phyloP scores from a whole-genome alignment of 805 yeast species.

The Nakazawaea peltata region DNA sequence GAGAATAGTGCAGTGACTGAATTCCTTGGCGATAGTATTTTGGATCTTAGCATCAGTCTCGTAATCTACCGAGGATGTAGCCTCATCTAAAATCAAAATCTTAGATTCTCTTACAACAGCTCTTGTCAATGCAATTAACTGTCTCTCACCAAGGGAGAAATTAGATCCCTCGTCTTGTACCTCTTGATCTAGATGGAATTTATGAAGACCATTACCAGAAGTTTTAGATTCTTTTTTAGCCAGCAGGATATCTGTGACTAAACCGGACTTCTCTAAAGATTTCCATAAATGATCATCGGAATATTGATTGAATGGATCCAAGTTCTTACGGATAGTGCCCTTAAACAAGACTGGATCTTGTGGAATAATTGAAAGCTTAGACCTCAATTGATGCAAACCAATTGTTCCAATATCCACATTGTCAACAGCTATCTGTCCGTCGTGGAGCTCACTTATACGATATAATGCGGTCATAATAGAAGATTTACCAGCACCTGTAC shows the following conservation, averaged over 20 bases:
- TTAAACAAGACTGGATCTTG: conserved; percentile 64
- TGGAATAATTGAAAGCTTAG: conserved; percentile 58
- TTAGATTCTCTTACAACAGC: conserved; percentile 59
- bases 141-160: conserved; percentile 67
- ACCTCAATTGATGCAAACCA: conserved; percentile 47
- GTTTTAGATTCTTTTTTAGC: conserved; percentile 24
- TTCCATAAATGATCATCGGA: conserved; percentile 50
- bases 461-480: conserved; percentile 60
- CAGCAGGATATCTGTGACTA: conserved; percentile 34
- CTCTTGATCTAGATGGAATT: conserved; percentile 50
- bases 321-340: conserved; percentile 48
- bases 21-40: conserved; percentile 47
- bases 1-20: conserved; percentile 53
- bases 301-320: conserved; percentile 53
- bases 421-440: conserved; percentile 46
- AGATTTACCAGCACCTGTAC: conserved; percentile 84
- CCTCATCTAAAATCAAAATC: conserved; percentile 64
- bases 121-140: conserved; percentile 59
- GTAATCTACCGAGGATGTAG: conserved; percentile 70
- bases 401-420: conserved; percentile 44
- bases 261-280: conserved; percentile 48
- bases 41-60: conserved; percentile 65
- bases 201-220: conserved; percentile 30
- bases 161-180: conserved; percentile 68
- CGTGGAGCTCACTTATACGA: conserved; percentile 42